Conservation (phyloP, 257 asterid species). For the Misopates orontium region DNA sequence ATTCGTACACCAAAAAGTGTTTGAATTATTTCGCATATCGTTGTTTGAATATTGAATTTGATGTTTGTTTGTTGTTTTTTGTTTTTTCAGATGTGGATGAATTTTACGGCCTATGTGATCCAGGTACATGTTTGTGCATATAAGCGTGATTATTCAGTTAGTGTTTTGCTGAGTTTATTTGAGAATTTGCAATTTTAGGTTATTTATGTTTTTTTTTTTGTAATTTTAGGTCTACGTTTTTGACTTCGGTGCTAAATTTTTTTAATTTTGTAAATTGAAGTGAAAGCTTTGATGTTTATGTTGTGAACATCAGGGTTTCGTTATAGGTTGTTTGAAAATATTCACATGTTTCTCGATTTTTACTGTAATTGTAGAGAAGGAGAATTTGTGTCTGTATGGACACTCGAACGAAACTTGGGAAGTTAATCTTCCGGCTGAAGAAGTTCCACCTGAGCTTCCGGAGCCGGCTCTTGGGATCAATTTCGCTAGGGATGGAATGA, state of each 20-base stretch:
- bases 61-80: background rate
- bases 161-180: background rate
- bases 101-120: conserved; percentile 88
- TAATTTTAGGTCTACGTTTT: background rate
- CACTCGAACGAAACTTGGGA: conserved; percentile 94
- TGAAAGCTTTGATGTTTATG: background rate
- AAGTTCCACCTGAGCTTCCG: conserved; percentile 97
- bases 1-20: background rate
- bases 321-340: background rate
- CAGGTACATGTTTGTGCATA: conserved; percentile 48
- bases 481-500: conserved; percentile 95
- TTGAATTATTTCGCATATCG: background rate
- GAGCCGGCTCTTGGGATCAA: conserved; percentile 95
- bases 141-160: too few species aligned
- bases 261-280: too few species aligned
- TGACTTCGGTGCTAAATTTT: too few species aligned
- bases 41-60: background rate
- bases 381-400: conserved; percentile 88
- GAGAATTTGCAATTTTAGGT: background rate
- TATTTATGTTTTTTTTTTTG: background rate
- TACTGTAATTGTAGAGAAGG: conserved; percentile 62
- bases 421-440: conserved; percentile 94
- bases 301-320: background rate
- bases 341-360: conserved; percentile 11
- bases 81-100: conserved; percentile 81